phyloP scores from a whole-genome alignment of 768 basidiomycete species.

The Mycena indigotica region DNA sequence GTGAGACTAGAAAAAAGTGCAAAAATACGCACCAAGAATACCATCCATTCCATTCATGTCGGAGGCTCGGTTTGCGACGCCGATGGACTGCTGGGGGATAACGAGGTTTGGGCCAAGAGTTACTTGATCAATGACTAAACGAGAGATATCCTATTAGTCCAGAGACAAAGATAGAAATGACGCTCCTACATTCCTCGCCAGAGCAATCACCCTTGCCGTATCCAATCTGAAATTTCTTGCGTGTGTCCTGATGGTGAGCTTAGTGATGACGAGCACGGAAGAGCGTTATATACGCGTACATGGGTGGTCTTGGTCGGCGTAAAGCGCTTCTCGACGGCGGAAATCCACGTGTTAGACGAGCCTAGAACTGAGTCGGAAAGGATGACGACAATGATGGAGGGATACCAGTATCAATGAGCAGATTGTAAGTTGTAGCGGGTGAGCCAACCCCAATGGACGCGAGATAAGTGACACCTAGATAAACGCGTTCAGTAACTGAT shows the following conservation, averaged over 20 bases:
- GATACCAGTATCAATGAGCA: conserved; percentile 26
- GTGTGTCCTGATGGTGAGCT: conserved; percentile 11
- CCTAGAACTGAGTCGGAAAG: conserved; percentile 1
- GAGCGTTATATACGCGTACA: not conserved
- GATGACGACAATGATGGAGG: not conserved
- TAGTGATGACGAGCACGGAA: not conserved
- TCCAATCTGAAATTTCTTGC: conserved; percentile 28
- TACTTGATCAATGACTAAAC: conserved; percentile 42
- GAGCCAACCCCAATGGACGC: conserved; percentile 4
- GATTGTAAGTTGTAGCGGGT: conserved; percentile 7
- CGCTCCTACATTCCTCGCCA: conserved; percentile 30
- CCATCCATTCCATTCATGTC: conserved; percentile 39
- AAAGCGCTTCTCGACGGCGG: conserved; percentile 38
- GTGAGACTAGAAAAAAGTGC: not conserved
- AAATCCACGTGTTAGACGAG: conserved; percentile 58
- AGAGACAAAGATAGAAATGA: not conserved
- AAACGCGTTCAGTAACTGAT: not conserved
- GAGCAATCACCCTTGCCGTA: conserved; percentile 50
- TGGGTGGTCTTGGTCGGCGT: conserved; percentile 39
- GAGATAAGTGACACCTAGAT: conserved; percentile 16
- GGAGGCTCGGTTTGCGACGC: conserved; percentile 37
- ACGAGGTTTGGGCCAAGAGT: conserved; percentile 39
- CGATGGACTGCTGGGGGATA: conserved; percentile 48
- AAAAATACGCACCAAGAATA: conserved; percentile 44
- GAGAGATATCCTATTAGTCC: too few relatives aligned